Percentiles rank a stretch among this genome's conserved stretches.
Conservation (phyloP, 2,329 filamentous ascomycete species). For the Thermomyces lanuginosus region DNA sequence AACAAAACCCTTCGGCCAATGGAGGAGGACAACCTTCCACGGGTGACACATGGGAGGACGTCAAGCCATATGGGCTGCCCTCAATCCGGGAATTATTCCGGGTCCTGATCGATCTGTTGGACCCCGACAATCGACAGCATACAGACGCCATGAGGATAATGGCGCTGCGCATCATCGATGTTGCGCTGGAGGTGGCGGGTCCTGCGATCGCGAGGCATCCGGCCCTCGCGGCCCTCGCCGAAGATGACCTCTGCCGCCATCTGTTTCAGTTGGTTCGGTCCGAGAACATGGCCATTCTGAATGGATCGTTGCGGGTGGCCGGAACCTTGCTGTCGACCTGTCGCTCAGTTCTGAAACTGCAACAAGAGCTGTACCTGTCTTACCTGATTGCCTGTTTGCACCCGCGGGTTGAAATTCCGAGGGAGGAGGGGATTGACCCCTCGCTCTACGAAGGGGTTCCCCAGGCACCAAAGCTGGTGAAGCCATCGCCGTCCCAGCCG, state of each 20-base stretch:
- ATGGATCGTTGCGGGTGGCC: slow-evolving; percentile 81
- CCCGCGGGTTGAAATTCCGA: slow-evolving; percentile 82
- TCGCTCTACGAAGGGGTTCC: slow-evolving; percentile 85
- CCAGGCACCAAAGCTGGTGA: slow-evolving; percentile 73
- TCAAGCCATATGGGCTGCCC: slow-evolving; percentile 81
- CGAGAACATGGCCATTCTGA: slow-evolving; percentile 87
- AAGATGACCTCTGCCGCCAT: slow-evolving; percentile 84
- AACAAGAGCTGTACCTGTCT: slow-evolving; percentile 89
- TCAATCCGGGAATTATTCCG: slow-evolving; percentile 90
- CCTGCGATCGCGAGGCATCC: slow-evolving; percentile 90
- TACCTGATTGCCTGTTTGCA: slow-evolving; percentile 90
- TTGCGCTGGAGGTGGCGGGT: slow-evolving; percentile 87
- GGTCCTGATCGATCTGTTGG: slow-evolving; percentile 80
- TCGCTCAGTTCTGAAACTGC: slow-evolving; percentile 75
- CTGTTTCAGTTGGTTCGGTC: slow-evolving; percentile 92
- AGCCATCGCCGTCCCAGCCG: slow-evolving; percentile 56
- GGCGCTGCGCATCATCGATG: slow-evolving; percentile 91
- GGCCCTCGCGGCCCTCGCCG: slow-evolving; percentile 68
- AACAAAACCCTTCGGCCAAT: slow-evolving; percentile 17
- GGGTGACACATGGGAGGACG: too few relatives aligned
- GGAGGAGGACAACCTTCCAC: too few relatives aligned
- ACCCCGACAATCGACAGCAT: slow-evolving; percentile 82
- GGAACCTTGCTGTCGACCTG: slow-evolving; percentile 85
- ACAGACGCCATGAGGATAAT: slow-evolving; percentile 94
- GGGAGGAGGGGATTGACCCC: slow-evolving; percentile 78